Evolutionary conservation across 192 early-diverging fungal species (phyloP).

Genomic region (Coemansia sp.): DNA sequence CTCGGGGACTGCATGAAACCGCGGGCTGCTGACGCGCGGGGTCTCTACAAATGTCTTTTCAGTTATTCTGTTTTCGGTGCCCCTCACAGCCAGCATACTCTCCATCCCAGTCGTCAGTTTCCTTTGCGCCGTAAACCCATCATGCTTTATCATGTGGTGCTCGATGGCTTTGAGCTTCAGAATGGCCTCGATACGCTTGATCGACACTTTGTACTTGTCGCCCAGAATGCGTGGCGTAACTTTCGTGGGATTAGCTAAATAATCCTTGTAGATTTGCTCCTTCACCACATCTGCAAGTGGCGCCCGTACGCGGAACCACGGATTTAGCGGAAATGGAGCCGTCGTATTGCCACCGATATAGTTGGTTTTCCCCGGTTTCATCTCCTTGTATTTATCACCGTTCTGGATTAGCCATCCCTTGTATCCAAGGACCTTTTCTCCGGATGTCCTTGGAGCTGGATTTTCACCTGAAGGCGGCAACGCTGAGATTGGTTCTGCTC

Average conservation of each 20-base stretch:
- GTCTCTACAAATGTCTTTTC: constrained; percentile 62
- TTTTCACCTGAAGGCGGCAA: background rate
- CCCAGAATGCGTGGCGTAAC: constrained; percentile 74
- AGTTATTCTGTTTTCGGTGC: constrained; percentile 15
- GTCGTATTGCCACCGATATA: constrained; percentile 23
- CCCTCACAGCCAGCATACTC: constrained; percentile 65
- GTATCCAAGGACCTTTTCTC: constrained; percentile 14
- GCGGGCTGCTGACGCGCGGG: constrained; percentile 67
- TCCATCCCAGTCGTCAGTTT: constrained; percentile 84
- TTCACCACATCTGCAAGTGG: constrained; percentile 70
- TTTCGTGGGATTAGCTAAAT: constrained; percentile 57
- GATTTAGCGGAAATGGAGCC: constrained; percentile 89
- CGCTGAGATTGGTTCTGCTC: constrained; percentile 21
- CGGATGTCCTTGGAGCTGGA: background rate
- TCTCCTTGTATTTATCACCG: constrained; percentile 22
- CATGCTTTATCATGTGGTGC: constrained; percentile 67
- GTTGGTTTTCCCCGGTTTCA: constrained; percentile 20
- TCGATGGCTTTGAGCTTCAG: constrained; percentile 82
- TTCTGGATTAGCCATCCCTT: constrained; percentile 29
- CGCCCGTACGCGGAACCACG: constrained; percentile 72
- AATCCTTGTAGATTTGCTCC: constrained; percentile 72
- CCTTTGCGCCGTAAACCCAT: constrained; percentile 57
- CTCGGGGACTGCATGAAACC: constrained; percentile 82
- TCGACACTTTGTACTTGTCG: constrained; percentile 67
- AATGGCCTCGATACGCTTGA: constrained; percentile 88